Conservation (phyloP, 1,284 basidiomycete genomes). For the Cystobasidium pallidum region DNA sequence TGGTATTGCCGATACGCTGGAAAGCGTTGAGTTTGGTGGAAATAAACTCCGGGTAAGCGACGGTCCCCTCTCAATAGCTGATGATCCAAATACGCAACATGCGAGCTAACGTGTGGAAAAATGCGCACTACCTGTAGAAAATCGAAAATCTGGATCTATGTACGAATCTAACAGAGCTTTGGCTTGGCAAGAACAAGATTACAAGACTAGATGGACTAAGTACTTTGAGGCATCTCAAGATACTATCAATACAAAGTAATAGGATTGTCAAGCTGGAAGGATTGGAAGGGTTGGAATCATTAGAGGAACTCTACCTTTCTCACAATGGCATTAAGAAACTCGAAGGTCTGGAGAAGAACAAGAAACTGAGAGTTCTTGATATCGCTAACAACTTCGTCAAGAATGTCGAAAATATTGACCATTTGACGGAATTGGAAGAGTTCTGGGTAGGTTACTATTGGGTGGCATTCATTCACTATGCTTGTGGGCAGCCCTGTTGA, state of each 20-base stretch:
- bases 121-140: slow-evolving; percentile 61
- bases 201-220: slow-evolving; percentile 83
- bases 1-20: slow-evolving; percentile 65
- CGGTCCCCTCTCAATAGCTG: too few species aligned
- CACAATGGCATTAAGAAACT: slow-evolving; percentile 86
- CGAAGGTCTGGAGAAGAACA: slow-evolving; percentile 85
- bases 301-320: slow-evolving; percentile 87
- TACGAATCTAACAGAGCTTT: slow-evolving; percentile 80
- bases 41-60: slow-evolving; percentile 78
- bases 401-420: slow-evolving; percentile 69
- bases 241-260: slow-evolving; percentile 65
- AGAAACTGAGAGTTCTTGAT: slow-evolving; percentile 81
- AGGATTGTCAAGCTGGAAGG: slow-evolving; percentile 53
- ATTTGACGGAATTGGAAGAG: slow-evolving; percentile 77
- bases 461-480: too few species aligned
- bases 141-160: slow-evolving; percentile 69
- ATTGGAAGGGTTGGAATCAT: slow-evolving; percentile 43
- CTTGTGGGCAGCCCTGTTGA: background rate
- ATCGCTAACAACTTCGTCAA: slow-evolving; percentile 82
- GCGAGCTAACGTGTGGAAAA: background rate
- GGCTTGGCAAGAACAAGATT: slow-evolving; percentile 96
- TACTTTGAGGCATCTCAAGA: slow-evolving; percentile 69
- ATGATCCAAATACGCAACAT: too few species aligned
- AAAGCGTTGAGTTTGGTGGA: slow-evolving; percentile 88
- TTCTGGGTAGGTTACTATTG: slow-evolving; percentile 82